Evolutionary conservation across 257 asterid genomes (phyloP).

Genomic region (Solanum commersonii): DNA sequence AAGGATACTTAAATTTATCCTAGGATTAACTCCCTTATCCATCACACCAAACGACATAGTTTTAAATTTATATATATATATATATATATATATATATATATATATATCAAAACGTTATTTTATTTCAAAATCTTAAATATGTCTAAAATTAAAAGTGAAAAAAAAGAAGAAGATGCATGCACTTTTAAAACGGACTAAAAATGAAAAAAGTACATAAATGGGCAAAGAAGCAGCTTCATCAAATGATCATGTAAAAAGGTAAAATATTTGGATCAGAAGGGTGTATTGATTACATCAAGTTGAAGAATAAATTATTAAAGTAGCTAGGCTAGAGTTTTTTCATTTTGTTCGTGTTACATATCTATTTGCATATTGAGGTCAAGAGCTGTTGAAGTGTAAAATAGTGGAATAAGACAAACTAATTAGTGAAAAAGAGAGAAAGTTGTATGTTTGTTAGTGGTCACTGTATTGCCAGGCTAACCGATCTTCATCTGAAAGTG

Average conservation of each 20-base stretch:
- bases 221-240: background rate
- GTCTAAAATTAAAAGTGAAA: too few relatives aligned
- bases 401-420: background rate
- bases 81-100: too few relatives aligned
- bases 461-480: slow-evolving; percentile 12
- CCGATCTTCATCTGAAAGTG: slow-evolving; percentile 15
- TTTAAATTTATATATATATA: too few relatives aligned
- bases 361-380: background rate
- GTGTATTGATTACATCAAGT: background rate
- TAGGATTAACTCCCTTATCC: too few relatives aligned
- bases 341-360: background rate
- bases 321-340: background rate
- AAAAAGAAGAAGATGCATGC: too few relatives aligned
- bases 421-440: background rate
- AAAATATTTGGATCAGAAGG: background rate
- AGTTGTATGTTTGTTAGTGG: slow-evolving; percentile 6
- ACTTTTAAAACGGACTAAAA: too few relatives aligned
- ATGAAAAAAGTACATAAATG: background rate
- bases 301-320: background rate
- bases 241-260: background rate
- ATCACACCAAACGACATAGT: too few relatives aligned
- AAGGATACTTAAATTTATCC: too few relatives aligned
- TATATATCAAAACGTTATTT: too few relatives aligned
- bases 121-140: too few relatives aligned
- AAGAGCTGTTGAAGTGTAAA: background rate